Evolutionary conservation across 371 early-diverging fungal genomes (phyloP).

Genomic region (Mortierella sp.): DNA sequence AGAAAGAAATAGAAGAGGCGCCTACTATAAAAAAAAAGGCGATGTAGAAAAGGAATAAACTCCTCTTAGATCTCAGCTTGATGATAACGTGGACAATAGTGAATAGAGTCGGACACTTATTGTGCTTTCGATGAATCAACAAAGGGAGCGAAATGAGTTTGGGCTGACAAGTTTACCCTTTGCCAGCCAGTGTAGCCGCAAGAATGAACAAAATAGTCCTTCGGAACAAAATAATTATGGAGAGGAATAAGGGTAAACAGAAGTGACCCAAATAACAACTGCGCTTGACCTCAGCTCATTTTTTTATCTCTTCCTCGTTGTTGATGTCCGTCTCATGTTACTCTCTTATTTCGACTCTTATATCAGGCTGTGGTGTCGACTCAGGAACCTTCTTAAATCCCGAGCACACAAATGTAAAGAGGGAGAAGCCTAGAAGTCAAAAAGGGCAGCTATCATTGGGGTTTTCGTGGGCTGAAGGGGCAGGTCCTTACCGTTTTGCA

Average conservation of each 20-base stretch:
- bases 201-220: not conserved
- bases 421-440: not conserved
- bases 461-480: constrained; percentile 2
- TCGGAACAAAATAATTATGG: not conserved
- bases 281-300: constrained; percentile 11
- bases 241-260: constrained; percentile 1
- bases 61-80: constrained; percentile 1
- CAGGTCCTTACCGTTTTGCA: not conserved
- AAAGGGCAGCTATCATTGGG: not conserved
- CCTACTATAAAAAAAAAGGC: not conserved
- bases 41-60: not conserved
- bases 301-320: not conserved
- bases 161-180: not conserved
- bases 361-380: not conserved
- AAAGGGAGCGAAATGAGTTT: not conserved
- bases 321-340: not conserved
- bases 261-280: not conserved
- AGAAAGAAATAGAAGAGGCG: not conserved
- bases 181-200: not conserved
- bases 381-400: not conserved
- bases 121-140: not conserved
- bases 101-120: not conserved
- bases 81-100: not conserved
- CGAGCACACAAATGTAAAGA: not conserved
- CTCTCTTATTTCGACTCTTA: not conserved